Percentiles rank a stretch among this genome's conserved stretches.
Conservation (phyloP, 345 rosid species). For the Dimocarpus longan region DNA sequence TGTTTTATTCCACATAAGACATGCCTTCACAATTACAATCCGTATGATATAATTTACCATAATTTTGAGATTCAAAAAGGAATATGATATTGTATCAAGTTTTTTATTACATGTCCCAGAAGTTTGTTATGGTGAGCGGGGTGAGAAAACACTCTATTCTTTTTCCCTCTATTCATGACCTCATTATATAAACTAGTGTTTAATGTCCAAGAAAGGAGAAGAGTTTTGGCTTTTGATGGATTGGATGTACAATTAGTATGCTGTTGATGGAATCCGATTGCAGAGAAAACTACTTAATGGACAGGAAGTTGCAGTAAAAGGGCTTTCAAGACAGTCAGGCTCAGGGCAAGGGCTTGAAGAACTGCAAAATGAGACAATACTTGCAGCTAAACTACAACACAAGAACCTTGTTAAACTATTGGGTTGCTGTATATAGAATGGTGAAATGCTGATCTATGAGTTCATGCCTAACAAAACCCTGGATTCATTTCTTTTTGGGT, state of each 20-base stretch:
- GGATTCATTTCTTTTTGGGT: slow-evolving; percentile 36
- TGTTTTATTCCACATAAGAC: too few relatives aligned
- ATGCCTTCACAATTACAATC: too few relatives aligned
- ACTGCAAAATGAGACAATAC: slow-evolving; percentile 38
- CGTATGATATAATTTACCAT: too few relatives aligned
- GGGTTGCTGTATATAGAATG: slow-evolving; percentile 41
- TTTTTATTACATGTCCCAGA: too few relatives aligned
- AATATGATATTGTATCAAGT: too few relatives aligned
- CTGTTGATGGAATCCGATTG: neutral
- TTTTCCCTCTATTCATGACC: too few relatives aligned
- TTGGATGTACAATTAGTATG: neutral
- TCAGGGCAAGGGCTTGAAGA: slow-evolving; percentile 42
- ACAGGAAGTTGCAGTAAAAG: slow-evolving; percentile 43
- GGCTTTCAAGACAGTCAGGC: slow-evolving; percentile 33
- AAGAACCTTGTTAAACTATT: slow-evolving; percentile 40
- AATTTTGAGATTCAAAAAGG: too few relatives aligned
- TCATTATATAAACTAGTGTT: neutral
- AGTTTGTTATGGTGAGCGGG: too few relatives aligned
- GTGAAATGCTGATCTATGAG: slow-evolving; percentile 40
- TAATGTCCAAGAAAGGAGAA: neutral
- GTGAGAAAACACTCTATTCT: too few relatives aligned
- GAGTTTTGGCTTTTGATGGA: neutral
- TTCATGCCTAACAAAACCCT: slow-evolving; percentile 4
- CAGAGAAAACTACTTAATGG: slow-evolving; percentile 39
- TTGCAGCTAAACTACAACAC: slow-evolving; percentile 42